A percentile compares a stretch with the other conserved stretches of the same genome.
Conservation (phyloP, 495 filamentous ascomycete species). For the Aspergillus cavernicola region DNA sequence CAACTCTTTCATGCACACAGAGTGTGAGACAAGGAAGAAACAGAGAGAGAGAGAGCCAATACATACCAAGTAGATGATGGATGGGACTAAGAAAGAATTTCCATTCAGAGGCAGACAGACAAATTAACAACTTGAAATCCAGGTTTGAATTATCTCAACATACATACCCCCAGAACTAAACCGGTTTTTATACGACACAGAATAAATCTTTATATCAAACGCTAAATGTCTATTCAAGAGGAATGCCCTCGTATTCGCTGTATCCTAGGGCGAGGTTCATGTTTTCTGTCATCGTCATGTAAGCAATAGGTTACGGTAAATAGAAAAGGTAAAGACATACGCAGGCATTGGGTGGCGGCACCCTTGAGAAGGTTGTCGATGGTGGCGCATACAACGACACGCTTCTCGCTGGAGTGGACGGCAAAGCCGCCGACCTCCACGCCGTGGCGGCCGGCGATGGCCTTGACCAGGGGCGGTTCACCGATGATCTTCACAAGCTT, state of each 20-base stretch:
- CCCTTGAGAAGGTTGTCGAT: conserved; percentile 98
- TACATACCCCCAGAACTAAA: conserved; percentile 22
- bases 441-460: conserved; percentile 85
- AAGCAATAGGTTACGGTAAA: conserved; percentile 1
- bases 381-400: conserved; percentile 93
- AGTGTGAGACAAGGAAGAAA: conserved; percentile 20
- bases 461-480: conserved; percentile 82
- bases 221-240: conserved; percentile 49
- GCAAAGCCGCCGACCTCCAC: conserved; percentile 94
- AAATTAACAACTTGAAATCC: conserved; percentile 7
- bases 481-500: conserved; percentile 88
- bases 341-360: conserved; percentile 91
- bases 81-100: conserved; percentile 12
- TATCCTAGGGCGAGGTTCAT: conserved; percentile 96
- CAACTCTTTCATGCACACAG: too few relatives aligned
- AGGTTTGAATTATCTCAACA: conserved; percentile 15
- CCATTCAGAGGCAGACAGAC: conserved; percentile 16
- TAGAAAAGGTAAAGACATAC: conserved; percentile 47
- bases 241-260: conserved; percentile 89
- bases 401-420: conserved; percentile 80
- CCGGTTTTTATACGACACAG: conserved; percentile 17
- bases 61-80: too few relatives aligned
- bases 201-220: conserved; percentile 1
- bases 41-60: conserved; percentile 4
- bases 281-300: conserved; percentile 64